Base-by-base conservation (phyloP, 495 filamentous ascomycete species). In the Aspergillus steynii region DNA sequence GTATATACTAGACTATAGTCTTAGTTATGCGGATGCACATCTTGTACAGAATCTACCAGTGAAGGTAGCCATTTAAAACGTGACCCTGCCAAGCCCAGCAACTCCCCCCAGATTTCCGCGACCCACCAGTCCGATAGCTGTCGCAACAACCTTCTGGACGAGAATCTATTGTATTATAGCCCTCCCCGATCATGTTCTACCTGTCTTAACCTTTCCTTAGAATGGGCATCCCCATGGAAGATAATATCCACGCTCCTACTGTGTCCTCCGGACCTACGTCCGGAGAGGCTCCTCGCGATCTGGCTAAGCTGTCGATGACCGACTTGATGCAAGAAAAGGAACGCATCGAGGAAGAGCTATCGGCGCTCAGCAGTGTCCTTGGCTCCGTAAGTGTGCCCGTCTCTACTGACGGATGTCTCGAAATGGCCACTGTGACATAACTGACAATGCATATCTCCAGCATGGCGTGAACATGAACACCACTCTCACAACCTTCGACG, bases 401-500 rank as follows among this genome's bases (percentile, higher is more conserved):
- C 48, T 8, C 52, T 56, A 8, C 28, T 56, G 32, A 12, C 9
- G 1, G 34, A 37, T 1, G 1, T 27, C 10, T 58, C 7, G 14
- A 54, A n/a, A 25, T 37, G 9, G 37, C 12, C 14, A 37, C 9
- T 3, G 9, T 42, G 37, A 42, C 9, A 47, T 42, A 20, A 28
- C 34, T 55, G 46, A 55, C 25, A 4, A 15, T 47, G 9, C 29
- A 3, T 2, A 3, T 55, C 53, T 7, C 32, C 20, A 97, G 95
- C 95, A 98, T 74, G 86, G 88, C 47, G 95, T 97, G 50, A 88
- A 88, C 61, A 98, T 99, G 96, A 90, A 86, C 71, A 96, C 96
- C 3, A 80, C 83, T 49, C 80, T 99, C 52, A 90, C 90, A 4
- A 97, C 96, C 2, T 86, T 88, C 57, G 96, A 99, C 75, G 96